A percentile compares a stretch with the other conserved stretches of the same genome.
These are phyloP conservation scores for Phaffia tasmanica DNA, from an alignment of 768 basidiomycete genomes.

Conservation along the genomic window DNA sequence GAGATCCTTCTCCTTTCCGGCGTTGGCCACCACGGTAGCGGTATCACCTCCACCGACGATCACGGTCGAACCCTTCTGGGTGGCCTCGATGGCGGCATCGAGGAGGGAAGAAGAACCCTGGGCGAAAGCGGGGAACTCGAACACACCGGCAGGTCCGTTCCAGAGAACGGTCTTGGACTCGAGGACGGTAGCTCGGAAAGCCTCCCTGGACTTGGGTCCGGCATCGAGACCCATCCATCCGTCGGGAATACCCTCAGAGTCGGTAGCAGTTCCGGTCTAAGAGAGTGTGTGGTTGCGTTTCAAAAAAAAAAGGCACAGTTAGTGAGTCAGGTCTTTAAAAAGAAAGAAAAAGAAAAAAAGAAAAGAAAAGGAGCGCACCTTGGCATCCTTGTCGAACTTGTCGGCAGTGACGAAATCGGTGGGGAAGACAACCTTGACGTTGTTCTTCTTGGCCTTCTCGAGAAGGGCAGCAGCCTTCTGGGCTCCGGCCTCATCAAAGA, in stretches of 20 bases:
- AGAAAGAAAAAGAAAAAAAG: background rate
- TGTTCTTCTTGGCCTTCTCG: conserved; percentile 82
- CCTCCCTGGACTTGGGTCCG: conserved; percentile 68
- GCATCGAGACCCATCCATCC: conserved; percentile 93
- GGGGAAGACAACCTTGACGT: conserved; percentile 90
- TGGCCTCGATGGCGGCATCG: conserved; percentile 75
- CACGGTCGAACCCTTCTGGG: conserved; percentile 71
- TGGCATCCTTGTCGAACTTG: conserved; percentile 87
- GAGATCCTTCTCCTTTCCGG: conserved; percentile 70
- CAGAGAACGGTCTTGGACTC: conserved; percentile 92
- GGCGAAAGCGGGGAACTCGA: conserved; percentile 89
- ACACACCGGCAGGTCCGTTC: conserved; percentile 97
- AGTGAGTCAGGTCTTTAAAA: background rate
- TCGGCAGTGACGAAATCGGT: conserved; percentile 88
- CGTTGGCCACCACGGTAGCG: conserved; percentile 80
- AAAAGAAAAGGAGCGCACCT: conserved; percentile 42
- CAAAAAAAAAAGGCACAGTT: background rate
- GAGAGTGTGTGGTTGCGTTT: background rate
- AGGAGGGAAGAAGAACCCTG: conserved; percentile 72
- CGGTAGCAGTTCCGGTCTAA: conserved; percentile 65
- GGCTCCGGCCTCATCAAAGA: conserved; percentile 81
- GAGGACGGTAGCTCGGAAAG: conserved; percentile 67
- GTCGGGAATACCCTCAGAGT: conserved; percentile 74
- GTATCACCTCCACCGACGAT: conserved; percentile 68
- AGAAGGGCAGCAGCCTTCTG: conserved; percentile 72